Percentiles rank a stretch among this genome's conserved stretches.
Conservation (phyloP, 768 basidiomycete genomes). For the Serpula lacrymans region DNA sequence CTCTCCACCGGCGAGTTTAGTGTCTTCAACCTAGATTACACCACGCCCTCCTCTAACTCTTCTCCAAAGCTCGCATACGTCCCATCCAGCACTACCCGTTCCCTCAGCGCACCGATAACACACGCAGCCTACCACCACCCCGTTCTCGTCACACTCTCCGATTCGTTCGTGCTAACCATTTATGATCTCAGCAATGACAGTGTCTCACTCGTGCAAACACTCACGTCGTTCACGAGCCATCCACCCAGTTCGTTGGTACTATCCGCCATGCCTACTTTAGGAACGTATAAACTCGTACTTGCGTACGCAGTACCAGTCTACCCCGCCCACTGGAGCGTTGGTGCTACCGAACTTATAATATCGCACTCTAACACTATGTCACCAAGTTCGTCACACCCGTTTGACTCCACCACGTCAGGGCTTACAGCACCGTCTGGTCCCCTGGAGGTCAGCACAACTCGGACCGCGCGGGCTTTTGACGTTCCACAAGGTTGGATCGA, state of each 20-base stretch:
- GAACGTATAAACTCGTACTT: conserved; percentile 68
- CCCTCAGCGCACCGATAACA: conserved; percentile 45
- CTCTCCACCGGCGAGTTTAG: conserved; percentile 68
- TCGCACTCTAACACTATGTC: conserved; percentile 28
- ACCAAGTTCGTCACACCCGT: neutral
- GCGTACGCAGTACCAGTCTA: conserved; percentile 77
- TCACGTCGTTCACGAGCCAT: conserved; percentile 75
- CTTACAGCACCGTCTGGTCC: conserved; percentile 21
- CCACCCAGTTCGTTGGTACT: conserved; percentile 81
- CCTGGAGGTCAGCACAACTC: conserved; percentile 53
- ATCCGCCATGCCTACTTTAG: conserved; percentile 50
- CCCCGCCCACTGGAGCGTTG: conserved; percentile 77
- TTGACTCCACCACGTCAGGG: conserved; percentile 7
- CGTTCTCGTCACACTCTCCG: conserved; percentile 67
- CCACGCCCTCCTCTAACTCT: conserved; percentile 37
- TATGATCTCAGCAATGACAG: conserved; percentile 60
- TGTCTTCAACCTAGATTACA: conserved; percentile 52
- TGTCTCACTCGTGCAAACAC: conserved; percentile 57
- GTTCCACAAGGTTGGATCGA: conserved; percentile 73
- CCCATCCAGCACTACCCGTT: conserved; percentile 32
- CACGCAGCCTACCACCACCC: conserved; percentile 79
- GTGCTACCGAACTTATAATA: conserved; percentile 74
- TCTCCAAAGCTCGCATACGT: conserved; percentile 45
- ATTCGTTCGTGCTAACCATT: conserved; percentile 64
- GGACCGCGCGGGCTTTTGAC: conserved; percentile 67